A percentile compares a stretch with the other conserved stretches of the same genome.
These are phyloP conservation scores for Tetramitus jugosus DNA, from an alignment of 208 protist species.

Conservation along the genomic window DNA sequence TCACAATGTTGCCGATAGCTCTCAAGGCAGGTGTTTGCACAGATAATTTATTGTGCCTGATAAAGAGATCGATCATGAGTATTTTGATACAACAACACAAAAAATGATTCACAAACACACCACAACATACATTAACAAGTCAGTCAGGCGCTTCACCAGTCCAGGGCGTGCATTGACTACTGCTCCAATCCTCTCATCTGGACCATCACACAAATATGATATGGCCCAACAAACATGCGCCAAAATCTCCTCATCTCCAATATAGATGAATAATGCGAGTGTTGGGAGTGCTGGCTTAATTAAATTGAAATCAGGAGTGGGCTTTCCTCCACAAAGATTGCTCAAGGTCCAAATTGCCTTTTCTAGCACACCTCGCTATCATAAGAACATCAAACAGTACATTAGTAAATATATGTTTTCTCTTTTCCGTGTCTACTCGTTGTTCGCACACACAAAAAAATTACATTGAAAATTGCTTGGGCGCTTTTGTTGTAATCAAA, in stretches of 20 bases:
- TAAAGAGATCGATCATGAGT: conserved; percentile 13
- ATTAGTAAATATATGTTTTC: conserved; percentile 26
- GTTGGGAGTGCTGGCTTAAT: conserved; percentile 69
- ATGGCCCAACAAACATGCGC: conserved; percentile 92
- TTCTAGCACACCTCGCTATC: too few species aligned
- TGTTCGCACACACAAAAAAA: conserved; percentile 15
- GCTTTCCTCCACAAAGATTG: conserved; percentile 96
- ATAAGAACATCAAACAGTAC: too few species aligned
- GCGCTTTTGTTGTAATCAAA: not conserved
- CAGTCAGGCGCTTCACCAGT: conserved; percentile 75
- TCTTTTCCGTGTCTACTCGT: too few species aligned
- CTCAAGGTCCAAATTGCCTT: conserved; percentile 95
- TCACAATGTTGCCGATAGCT: conserved; percentile 96
- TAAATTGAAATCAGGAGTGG: conserved; percentile 61
- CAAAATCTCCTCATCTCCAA: conserved; percentile 85
- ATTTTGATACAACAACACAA: conserved; percentile 30
- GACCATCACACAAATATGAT: conserved; percentile 90
- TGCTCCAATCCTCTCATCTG: conserved; percentile 81
- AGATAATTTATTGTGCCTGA: conserved; percentile 33
- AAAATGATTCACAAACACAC: conserved; percentile 27
- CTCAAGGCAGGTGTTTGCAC: conserved; percentile 88
- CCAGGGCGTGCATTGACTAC: conserved; percentile 79
- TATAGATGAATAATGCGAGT: conserved; percentile 68
- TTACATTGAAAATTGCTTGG: not conserved
- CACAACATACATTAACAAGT: conserved; percentile 82